Evolutionary conservation across 2,329 filamentous ascomycete genomes (phyloP).

Genomic region (Trichophyton equinum): DNA sequence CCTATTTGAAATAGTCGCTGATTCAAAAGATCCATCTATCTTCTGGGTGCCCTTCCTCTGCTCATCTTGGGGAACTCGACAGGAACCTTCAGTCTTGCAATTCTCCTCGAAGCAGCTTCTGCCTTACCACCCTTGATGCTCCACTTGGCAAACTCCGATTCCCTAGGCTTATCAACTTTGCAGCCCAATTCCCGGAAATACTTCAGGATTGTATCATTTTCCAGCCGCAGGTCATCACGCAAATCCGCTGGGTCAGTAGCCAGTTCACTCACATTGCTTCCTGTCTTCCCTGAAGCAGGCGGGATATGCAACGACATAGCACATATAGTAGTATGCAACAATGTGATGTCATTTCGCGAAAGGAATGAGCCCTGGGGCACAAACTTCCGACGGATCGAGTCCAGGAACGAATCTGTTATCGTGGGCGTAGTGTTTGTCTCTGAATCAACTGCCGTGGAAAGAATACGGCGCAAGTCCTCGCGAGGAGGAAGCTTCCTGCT

Average conservation of each 20-base stretch:
- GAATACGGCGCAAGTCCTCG: constrained; percentile 28
- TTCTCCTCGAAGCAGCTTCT: constrained; percentile 38
- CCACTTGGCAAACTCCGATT: constrained; percentile 31
- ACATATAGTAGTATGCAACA: constrained; percentile 36
- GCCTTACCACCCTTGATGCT: constrained; percentile 47
- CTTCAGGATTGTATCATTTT: constrained; percentile 24
- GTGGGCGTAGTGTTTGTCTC: constrained; percentile 12
- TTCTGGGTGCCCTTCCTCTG: constrained; percentile 22
- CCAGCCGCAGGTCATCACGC: constrained; percentile 33
- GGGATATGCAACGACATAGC: constrained; percentile 36
- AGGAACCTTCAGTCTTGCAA: constrained; percentile 65
- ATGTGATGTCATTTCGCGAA: constrained; percentile 29
- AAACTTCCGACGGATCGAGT: constrained; percentile 31
- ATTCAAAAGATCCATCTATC: neutral
- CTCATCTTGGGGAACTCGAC: constrained; percentile 64
- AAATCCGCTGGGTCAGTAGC: constrained; percentile 35
- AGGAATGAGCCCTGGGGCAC: constrained; percentile 27
- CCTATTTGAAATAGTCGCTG: neutral
- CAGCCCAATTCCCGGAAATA: constrained; percentile 38
- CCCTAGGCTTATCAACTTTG: constrained; percentile 29
- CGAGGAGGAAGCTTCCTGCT: constrained; percentile 30
- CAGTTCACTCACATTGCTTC: constrained; percentile 27
- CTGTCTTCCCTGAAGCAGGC: constrained; percentile 24
- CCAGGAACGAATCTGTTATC: constrained; percentile 29
- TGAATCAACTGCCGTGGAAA: constrained; percentile 19